A percentile compares a stretch with the other conserved stretches of the same genome.
Evolutionary conservation across 345 rosid species (phyloP).

Genomic region (Trapa bicornis): DNA sequence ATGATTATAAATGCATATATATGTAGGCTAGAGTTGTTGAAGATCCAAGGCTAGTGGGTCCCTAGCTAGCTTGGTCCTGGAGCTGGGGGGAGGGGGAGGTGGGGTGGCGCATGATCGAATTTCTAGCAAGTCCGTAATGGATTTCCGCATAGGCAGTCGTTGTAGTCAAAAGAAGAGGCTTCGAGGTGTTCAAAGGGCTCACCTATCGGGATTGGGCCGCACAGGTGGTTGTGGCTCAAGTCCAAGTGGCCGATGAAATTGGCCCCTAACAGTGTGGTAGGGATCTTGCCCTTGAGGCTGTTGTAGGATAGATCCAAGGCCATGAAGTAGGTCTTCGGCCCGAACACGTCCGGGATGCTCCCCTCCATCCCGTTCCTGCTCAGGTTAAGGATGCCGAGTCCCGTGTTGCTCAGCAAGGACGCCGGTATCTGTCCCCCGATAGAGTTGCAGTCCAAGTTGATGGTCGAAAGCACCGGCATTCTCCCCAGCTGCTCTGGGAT

Average conservation of each 20-base stretch:
- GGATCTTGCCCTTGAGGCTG: constrained; percentile 52
- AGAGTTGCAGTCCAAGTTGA: constrained; percentile 55
- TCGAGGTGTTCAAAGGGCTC: constrained; percentile 68
- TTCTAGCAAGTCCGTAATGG: constrained; percentile 54
- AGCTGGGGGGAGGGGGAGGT: no score
- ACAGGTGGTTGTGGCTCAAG: constrained; percentile 77
- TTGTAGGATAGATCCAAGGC: constrained; percentile 71
- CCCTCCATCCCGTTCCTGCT: constrained; percentile 72
- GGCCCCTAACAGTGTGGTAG: constrained; percentile 45
- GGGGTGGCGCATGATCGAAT: not conserved
- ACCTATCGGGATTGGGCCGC: constrained; percentile 75
- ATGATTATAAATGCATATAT: no score
- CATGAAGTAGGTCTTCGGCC: constrained; percentile 53
- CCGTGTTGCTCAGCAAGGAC: constrained; percentile 35
- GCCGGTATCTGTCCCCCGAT: constrained; percentile 52
- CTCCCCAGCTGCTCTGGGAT: constrained; percentile 55
- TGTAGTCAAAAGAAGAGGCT: constrained; percentile 49
- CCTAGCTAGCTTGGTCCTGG: not conserved
- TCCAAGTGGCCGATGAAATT: constrained; percentile 68
- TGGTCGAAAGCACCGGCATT: constrained; percentile 68
- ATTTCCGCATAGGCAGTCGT: constrained; percentile 78
- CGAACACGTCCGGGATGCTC: constrained; percentile 66
- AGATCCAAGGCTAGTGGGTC: no score
- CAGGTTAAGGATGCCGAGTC: constrained; percentile 57
- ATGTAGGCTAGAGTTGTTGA: no score